Base-by-base conservation (phyloP, 176 grass and related monocot species). In the Cenchrus fungigraminus region DNA sequence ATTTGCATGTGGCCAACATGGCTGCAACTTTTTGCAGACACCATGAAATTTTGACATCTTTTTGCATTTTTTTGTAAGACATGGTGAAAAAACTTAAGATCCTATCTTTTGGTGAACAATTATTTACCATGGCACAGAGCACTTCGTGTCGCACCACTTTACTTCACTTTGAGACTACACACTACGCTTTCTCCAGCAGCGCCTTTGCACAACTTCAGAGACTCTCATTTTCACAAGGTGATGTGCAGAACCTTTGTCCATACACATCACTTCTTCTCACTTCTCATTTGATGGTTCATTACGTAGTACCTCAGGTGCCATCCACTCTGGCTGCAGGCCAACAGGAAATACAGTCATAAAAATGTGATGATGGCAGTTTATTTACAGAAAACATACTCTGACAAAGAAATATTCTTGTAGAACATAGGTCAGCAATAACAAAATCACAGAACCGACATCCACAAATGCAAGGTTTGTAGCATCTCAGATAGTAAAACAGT, bases 261-360 rank as follows among this genome's bases (percentile, higher is more conserved):
- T 84, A 54, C 81, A 11, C 85, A 91, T 91, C 89, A 79, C 15
- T 78, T 53, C 16, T 79, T 78, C 92, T 98, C 83, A 99, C 97
- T 96, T 96, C 77, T 99, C 97, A 32, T 96, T 92, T 51, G 91
- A 90, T 84, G 91, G 97, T 68, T 99, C 97, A 77, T 99, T 99
- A 51, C 93, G 87, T 72, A 99, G 79, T 50, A 96, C 97, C 86
- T 98, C 97, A 25, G 97, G 97, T 83, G 97, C 97, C 97, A 98
- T 98, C 93, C 97, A 98, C 86, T 99, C 97, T 4, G 97, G 97
- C 97, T 99, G 91, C 82, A 88, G 22, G n/a, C 43, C 76, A 83
- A 82, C 72, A 91, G 17, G 6, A 82, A 64, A 87, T 46, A 88
- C 6, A 55, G 31, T 64, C 64, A 54, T 72, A n/a, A 52, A 61